Base-by-base conservation (phyloP, 2,329 filamentous ascomycete species). In the Elsinoe arachidis region DNA sequence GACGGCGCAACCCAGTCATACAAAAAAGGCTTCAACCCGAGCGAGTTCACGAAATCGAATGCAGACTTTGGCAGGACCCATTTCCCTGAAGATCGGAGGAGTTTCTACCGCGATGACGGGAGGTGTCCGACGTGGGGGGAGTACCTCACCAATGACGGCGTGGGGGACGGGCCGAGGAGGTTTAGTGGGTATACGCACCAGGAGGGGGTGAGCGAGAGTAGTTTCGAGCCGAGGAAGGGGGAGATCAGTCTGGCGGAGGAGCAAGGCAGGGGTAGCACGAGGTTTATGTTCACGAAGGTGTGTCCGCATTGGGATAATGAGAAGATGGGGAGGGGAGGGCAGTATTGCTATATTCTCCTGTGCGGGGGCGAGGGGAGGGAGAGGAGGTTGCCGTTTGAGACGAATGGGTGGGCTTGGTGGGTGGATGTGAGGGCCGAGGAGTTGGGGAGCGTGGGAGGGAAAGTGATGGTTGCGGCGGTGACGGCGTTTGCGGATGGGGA, bases 261-360 rank as follows among this genome's bases (percentile, higher is more conserved):
- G 61, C 3, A n/a, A 7, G 38, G 17, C 14, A 61, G 59, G 30
- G 44, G 55, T n/a, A 30, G 52, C 2, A 60, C 55, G 5, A 82
- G 88, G 14, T 96, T 97, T 72, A 86, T 88, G 65, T 91, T 95
- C 67, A 81, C 81, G 55, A 86, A 87, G 59, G 67, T 86, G 10
- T 97, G 92, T 68, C 81, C 83, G 65, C 92, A 97, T 69, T 96
- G 88, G 88, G 83, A 84, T 43, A 76, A 85, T n/a, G 80, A 85
- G 62, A 80, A 78, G 60, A 79, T 87, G 61, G 87, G 86, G 0
- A 72, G 76, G 56, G 86, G 85, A 0, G 81, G 79, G 59, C 79
- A 83, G 44, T 87, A 84, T 58, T 74, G 90, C 44, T 83, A 92
- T 65, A 73, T 93, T 14, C 73, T 96, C 15, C 79, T 89, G 26